These are phyloP conservation scores for Laetiporus sulphureus DNA, from an alignment of 1,284 basidiomycete genomes.

Conservation along the genomic window DNA sequence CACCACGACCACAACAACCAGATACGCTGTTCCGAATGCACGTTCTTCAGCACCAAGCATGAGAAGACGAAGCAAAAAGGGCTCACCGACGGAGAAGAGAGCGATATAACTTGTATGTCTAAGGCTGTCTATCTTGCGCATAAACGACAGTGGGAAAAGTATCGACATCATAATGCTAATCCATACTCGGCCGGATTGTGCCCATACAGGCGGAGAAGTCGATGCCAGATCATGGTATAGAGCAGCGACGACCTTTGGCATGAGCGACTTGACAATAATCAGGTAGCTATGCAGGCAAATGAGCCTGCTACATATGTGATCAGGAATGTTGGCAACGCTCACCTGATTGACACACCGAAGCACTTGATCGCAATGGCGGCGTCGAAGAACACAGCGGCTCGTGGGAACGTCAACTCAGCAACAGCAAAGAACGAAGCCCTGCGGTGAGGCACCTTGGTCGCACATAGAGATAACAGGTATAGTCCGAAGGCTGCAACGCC, in stretches of 20 bases:
- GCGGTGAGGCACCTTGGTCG: constrained; percentile 69
- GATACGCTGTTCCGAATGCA: constrained; percentile 44
- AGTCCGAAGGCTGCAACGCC: constrained; percentile 79
- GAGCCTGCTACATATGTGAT: not conserved
- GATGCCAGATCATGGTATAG: constrained; percentile 75
- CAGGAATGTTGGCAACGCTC: constrained; percentile 3
- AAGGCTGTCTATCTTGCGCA: constrained; percentile 78
- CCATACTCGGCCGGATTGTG: constrained; percentile 79
- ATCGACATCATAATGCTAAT: constrained; percentile 78
- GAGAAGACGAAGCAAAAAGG: too few species aligned
- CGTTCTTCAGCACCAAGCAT: constrained; percentile 4
- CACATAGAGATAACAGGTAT: constrained; percentile 85
- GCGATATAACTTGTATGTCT: constrained; percentile 84
- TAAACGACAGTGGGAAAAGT: constrained; percentile 84
- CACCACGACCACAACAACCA: constrained; percentile 65
- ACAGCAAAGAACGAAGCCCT: constrained; percentile 86
- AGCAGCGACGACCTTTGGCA: constrained; percentile 89
- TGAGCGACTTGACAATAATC: constrained; percentile 91
- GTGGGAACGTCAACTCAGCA: constrained; percentile 80
- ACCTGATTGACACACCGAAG: constrained; percentile 95
- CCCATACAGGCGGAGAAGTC: constrained; percentile 61
- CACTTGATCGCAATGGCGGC: constrained; percentile 94
- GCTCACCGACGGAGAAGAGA: constrained; percentile 77
- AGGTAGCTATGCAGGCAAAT: constrained; percentile 54
- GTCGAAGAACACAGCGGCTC: constrained; percentile 82